Evolutionary conservation across 371 early-diverging fungal species (phyloP), one percentile per base, ranked within the genome.

Genomic region (Amoeboaphelidium protococcarum): DNA sequence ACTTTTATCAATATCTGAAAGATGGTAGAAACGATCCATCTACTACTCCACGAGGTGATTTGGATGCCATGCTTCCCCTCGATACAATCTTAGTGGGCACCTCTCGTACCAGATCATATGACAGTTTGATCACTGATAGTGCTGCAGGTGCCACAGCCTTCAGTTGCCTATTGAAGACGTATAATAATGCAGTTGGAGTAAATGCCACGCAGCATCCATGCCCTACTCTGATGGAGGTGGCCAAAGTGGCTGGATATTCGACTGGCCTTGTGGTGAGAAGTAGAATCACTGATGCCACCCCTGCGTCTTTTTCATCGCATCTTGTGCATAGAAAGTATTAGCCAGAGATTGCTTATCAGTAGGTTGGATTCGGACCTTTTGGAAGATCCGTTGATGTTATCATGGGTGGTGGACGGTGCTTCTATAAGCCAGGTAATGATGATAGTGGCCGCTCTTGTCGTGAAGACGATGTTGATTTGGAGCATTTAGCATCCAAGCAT

Each of bases 81-180:
- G n/a, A n/a, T 37, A 12, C n/a, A n/a, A n/a, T n/a, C n/a, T n/a
- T n/a, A n/a, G n/a, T n/a, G n/a, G 91, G 94, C 2, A 55, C 78
- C 12, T 80, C 81, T 22, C 69, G 94, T 22, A 92, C 94, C 1
- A 65, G 80, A 20, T 81, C 82, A 50, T 73, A 75, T 22, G 60
- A 63, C 48, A 75, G 76, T 53, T 61, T 83, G 23, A 67, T 94
- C 3, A 89, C 94, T 0, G 94, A 94, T 61, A 84, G 85, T 37
- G 94, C 91, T 16, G 89, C 94, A 16, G 94, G 89, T 2, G 94
- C 91, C 2, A 89, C 90, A 0, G 89, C 88, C 0, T 88, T 82
- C 62, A 60, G 83, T 0, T 87, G 87, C 55, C 78, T 63, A 4
- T 40, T 69, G n/a, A 87, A 88, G 62, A 68, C 82, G 0, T 85